Evolutionary conservation across 106 monocot genomes (phyloP), one percentile per base, ranked within the genome.

Genomic region (Agapanthus africanus): DNA sequence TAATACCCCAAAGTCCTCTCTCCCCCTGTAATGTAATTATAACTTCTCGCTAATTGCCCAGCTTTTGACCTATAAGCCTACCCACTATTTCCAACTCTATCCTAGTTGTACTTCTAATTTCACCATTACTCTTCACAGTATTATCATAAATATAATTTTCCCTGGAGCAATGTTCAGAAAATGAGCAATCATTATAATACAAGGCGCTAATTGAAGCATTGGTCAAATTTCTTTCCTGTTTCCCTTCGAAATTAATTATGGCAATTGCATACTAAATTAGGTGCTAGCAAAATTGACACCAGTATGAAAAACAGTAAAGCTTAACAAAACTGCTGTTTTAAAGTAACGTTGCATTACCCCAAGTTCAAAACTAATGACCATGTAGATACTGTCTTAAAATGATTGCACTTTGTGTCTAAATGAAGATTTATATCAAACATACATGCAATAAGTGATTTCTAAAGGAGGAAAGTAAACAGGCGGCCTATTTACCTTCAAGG

Each of bases 401-500:
- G 7, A 42, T 14, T 42, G 42, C n/a, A n/a, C n/a, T n/a, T 44
- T 44, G 16, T 44, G 44, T 44, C 13, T 6, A 50, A 21, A 21
- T 50, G n/a, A 27, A 30, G 56, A 56, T 1, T 14, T 1, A 30
- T 28, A 11, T 2, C 1, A 63, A 1, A 65, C 18, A 26, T 1
- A 66, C 6, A 40, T 4, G 14, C 14, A 28, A 18, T 34, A 33
- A 16, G 15, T 14, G 60, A 13, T 14, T 39, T 41, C 40, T 25
- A 0, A 63, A 10, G 11, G 65, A 25, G 26, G 26, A 7, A 54
- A 51, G 8, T 7, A 67, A 59, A 34, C 21, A 37, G 37, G 21
- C 2, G 42, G 7, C 7, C 10, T 42, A 60, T 4, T 35, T 84
- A 93, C 90, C 94, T 95, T 95, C 63, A 95, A 76, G 37, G 91